A percentile compares a stretch with the other conserved stretches of the same genome.
These are phyloP conservation scores for Fusarium bactridioides DNA, from an alignment of 2,329 filamentous ascomycete genomes.

Conservation along the genomic window DNA sequence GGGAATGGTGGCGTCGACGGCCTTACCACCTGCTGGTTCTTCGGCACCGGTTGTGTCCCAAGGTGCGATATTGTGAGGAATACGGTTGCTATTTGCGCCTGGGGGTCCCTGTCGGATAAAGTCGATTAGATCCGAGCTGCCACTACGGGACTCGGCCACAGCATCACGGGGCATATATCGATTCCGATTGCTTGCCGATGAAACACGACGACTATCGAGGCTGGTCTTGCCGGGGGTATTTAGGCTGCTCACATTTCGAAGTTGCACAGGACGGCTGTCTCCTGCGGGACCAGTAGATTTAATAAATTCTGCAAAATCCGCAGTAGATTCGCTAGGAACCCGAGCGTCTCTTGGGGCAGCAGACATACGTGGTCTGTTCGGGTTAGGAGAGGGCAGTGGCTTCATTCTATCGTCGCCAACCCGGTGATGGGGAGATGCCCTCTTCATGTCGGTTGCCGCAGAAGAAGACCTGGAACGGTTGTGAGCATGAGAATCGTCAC, in stretches of 20 bases:
- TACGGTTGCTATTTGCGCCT: slow-evolving; percentile 66
- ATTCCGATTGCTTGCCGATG: slow-evolving; percentile 54
- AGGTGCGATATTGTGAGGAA: slow-evolving; percentile 83
- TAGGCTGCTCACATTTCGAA: slow-evolving; percentile 46
- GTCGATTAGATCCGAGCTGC: slow-evolving; percentile 89
- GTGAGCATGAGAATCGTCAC: slow-evolving; percentile 54
- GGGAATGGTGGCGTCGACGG: slow-evolving; percentile 65
- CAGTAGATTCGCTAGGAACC: slow-evolving; percentile 73
- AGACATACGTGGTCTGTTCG: slow-evolving; percentile 35
- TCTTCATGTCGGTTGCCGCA: slow-evolving; percentile 48
- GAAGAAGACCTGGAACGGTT: slow-evolving; percentile 61
- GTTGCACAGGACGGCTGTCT: slow-evolving; percentile 48
- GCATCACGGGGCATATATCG: slow-evolving; percentile 78
- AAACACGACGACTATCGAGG: slow-evolving; percentile 50
- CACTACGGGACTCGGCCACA: slow-evolving; percentile 66
- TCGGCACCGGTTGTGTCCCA: slow-evolving; percentile 89
- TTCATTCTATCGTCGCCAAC: slow-evolving; percentile 34
- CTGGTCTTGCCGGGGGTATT: slow-evolving; percentile 47
- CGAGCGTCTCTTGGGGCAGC: slow-evolving; percentile 74
- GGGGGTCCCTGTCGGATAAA: slow-evolving; percentile 92
- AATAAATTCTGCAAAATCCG: slow-evolving; percentile 90
- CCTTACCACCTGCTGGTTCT: slow-evolving; percentile 62
- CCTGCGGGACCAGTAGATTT: slow-evolving; percentile 79
- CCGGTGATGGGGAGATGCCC: slow-evolving; percentile 37
- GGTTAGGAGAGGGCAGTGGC: slow-evolving; percentile 31